phyloP scores from a whole-genome alignment of 495 filamentous ascomycete species.

The Aspergillus taichungensis region DNA sequence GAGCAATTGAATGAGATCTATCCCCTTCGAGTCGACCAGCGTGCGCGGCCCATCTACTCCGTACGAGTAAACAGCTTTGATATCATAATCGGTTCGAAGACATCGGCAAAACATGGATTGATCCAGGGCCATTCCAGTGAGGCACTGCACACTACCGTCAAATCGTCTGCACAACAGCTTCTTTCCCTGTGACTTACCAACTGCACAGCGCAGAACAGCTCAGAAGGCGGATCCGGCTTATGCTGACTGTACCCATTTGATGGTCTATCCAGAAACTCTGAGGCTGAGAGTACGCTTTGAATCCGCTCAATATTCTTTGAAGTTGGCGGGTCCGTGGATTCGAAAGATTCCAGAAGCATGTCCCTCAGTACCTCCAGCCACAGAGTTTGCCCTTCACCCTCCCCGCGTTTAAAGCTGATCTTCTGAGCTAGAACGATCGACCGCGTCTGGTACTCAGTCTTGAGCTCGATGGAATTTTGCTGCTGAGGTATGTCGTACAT shows the following conservation, averaged over 20 bases:
- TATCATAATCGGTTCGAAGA: slow-evolving; percentile 25
- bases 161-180: not conserved
- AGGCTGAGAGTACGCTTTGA: slow-evolving; percentile 4
- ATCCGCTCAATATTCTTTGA: slow-evolving; percentile 21
- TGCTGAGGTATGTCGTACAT: slow-evolving; percentile 24
- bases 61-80: slow-evolving; percentile 20
- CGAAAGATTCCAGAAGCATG: slow-evolving; percentile 18
- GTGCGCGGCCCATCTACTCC: not conserved
- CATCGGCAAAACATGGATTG: slow-evolving; percentile 13
- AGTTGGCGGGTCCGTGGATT: not conserved
- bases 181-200: slow-evolving; percentile 13
- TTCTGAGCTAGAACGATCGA: slow-evolving; percentile 16
- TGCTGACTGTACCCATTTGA: slow-evolving; percentile 4
- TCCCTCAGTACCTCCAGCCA: slow-evolving; percentile 25
- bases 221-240: slow-evolving; percentile 6
- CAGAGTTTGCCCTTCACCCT: slow-evolving; percentile 11
- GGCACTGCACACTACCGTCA: slow-evolving; percentile 10
- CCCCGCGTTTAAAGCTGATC: slow-evolving; percentile 11
- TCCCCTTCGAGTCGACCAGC: slow-evolving; percentile 4
- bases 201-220: slow-evolving; percentile 23
- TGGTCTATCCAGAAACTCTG: slow-evolving; percentile 20
- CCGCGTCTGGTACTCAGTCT: slow-evolving; percentile 23
- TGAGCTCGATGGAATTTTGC: slow-evolving; percentile 16
- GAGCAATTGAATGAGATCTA: slow-evolving; percentile 15
- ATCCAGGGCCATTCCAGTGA: slow-evolving; percentile 23